Evolutionary conservation across 2,329 filamentous ascomycete species (phyloP), one percentile per base, ranked within the genome.

Genomic region (Penicillium palitans): DNA sequence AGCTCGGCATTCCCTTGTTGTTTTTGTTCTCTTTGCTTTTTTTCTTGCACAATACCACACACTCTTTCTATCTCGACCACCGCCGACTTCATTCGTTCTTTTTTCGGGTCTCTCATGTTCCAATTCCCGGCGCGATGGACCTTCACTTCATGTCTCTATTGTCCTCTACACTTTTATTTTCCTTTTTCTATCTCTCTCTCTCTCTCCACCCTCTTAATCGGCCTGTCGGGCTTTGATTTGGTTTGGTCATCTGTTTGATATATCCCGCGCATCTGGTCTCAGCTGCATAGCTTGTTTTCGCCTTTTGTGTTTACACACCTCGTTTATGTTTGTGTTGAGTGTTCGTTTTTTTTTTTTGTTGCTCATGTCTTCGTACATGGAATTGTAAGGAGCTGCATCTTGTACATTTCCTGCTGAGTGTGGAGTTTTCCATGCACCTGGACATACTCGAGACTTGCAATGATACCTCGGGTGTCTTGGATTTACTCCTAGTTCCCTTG

Each of bases 141-240:
- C 35, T 68, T 68, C 59, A 50, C 63, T 67, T 68, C 58, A 68
- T 66, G 61, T 67, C 60, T 61, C 63, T 68, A 65, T 67, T 65
- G 42, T 59, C 40, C 37, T 60, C 54, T 63, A 60, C 29, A 62
- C 17, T 53, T 44, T 54, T 57, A 55, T 65, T 59, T 33, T 46
- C 52, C 29, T 25, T 33, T 33, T 54, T 35, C 19, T 29, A 19
- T 59, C 41, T 17, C 58, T 33, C 45, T 33, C 45, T n/a, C n/a
- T 44, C 27, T 24, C 19, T 42, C 17, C 12, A 15, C 24, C 17
- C 17, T 17, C 53, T 59, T 61, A 57, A 62, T 61, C 42, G 19
- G 46, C 48, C 47, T 47, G 41, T 54, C 29, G 15, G 48, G 45
- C 50, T 35, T 52, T 57, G 39, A 56, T 59, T 44, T 42, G 40